phyloP scores from a whole-genome alignment of 495 filamentous ascomycete genomes.

The Letharia lupina region DNA sequence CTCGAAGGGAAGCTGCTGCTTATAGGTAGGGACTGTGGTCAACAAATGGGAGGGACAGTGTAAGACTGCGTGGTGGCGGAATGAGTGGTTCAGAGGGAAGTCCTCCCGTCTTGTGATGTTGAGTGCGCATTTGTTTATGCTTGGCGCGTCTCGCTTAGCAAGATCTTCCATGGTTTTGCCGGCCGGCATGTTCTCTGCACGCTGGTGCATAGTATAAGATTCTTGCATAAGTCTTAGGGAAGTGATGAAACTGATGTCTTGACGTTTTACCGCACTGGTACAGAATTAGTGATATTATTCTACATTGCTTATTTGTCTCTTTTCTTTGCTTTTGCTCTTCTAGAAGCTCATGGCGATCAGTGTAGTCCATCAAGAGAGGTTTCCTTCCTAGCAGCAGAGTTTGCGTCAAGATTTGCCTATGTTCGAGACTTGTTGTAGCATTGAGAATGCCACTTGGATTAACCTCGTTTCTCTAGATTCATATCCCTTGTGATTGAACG shows the following conservation, averaged over 20 bases:
- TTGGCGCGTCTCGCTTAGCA: background rate
- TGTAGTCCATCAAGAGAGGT: too few species aligned
- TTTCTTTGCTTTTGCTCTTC: too few species aligned
- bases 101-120: background rate
- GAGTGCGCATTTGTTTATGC: background rate
- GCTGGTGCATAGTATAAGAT: background rate
- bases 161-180: background rate
- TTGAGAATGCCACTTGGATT: too few species aligned
- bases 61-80: too few species aligned
- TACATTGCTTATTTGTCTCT: background rate
- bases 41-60: background rate
- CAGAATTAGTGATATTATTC: background rate
- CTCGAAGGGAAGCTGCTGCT: background rate
- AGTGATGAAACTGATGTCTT: background rate
- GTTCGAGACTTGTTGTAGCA: too few species aligned
- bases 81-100: background rate
- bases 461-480: too few species aligned
- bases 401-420: too few species aligned
- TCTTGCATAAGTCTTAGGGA: background rate
- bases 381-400: too few species aligned
- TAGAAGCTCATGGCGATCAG: too few species aligned
- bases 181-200: background rate
- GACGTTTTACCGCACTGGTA: background rate
- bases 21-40: background rate
- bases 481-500: too few species aligned